A percentile compares a stretch with the other conserved stretches of the same genome.
phyloP scores from a whole-genome alignment of 2,329 filamentous ascomycete species.

The Paracoccidioides brasiliensis region DNA sequence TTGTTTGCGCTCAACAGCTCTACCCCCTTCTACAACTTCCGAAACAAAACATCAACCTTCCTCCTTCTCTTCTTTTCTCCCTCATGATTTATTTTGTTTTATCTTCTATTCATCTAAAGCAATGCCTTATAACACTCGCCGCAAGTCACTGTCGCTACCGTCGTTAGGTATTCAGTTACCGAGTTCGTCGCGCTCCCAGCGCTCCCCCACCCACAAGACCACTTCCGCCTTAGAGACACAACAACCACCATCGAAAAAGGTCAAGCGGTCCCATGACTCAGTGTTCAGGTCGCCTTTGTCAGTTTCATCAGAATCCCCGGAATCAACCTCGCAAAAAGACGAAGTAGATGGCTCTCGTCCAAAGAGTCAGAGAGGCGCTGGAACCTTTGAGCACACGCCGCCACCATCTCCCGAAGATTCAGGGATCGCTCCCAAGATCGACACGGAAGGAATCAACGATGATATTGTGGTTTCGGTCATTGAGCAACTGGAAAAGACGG shows the following conservation, averaged over 20 bases:
- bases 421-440: conserved; percentile 44
- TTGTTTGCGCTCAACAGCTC: not conserved
- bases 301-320: conserved; percentile 17
- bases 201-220: conserved; percentile 49
- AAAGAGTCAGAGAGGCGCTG: conserved; percentile 34
- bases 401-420: conserved; percentile 55
- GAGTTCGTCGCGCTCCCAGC: conserved; percentile 42
- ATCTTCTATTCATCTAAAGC: conserved; percentile 13
- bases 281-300: conserved; percentile 31
- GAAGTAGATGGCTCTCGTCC: conserved; percentile 14
- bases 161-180: conserved; percentile 83
- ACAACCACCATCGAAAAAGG: conserved; percentile 47
- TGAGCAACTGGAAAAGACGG: conserved; percentile 73
- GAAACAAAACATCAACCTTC: not conserved
- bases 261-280: conserved; percentile 62
- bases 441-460: conserved; percentile 77
- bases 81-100: conserved; percentile 9
- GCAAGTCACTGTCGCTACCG: conserved; percentile 86
- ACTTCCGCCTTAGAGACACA: conserved; percentile 45
- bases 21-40: not conserved
- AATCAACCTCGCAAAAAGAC: conserved; percentile 21
- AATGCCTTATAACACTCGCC: conserved; percentile 94
- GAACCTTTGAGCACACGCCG: conserved; percentile 59
- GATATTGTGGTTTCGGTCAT: conserved; percentile 90
- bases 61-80: conserved; percentile 4